Conservation (phyloP, 2,329 filamentous ascomycete species). For the Thermoascus crustaceus region DNA sequence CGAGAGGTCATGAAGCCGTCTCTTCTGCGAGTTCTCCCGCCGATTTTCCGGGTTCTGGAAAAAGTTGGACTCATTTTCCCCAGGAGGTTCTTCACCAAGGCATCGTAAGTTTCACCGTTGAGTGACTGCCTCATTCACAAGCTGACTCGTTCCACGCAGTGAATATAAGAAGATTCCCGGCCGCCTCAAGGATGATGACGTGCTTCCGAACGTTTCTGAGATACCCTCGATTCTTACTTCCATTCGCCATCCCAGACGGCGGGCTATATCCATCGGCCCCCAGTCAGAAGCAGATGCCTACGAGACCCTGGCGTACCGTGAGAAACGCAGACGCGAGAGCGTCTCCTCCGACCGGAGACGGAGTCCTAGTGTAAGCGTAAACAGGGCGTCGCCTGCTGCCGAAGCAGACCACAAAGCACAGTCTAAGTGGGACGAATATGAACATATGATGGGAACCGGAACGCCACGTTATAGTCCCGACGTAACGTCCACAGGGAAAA, state of each 20-base stretch:
- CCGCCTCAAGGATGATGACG: slow-evolving; percentile 69
- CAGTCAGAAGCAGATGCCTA: slow-evolving; percentile 96
- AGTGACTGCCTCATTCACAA: slow-evolving; percentile 2
- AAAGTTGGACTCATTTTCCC: slow-evolving; percentile 71
- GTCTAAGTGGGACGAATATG: slow-evolving; percentile 54
- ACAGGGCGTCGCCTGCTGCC: slow-evolving; percentile 16
- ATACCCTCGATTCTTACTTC: slow-evolving; percentile 73
- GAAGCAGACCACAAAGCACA: slow-evolving; percentile 23
- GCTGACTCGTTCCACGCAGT: slow-evolving; percentile 39
- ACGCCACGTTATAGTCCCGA: slow-evolving; percentile 33
- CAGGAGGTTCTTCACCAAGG: slow-evolving; percentile 81
- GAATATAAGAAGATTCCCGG: slow-evolving; percentile 72
- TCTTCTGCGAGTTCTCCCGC: slow-evolving; percentile 68
- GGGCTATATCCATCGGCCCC: slow-evolving; percentile 82
- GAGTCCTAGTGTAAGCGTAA: slow-evolving; percentile 9
- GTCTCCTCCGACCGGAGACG: slow-evolving; percentile 31
- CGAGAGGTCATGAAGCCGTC: slow-evolving; percentile 80
- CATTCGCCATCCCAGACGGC: slow-evolving; percentile 67
- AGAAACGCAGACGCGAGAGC: slow-evolving; percentile 58
- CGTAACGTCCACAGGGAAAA: slow-evolving; percentile 14
- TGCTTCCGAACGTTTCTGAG: slow-evolving; percentile 82
- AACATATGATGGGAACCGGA: slow-evolving; percentile 66
- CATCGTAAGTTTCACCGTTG: slow-evolving; percentile 48
- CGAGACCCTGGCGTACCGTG: slow-evolving; percentile 85
- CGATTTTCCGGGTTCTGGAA: slow-evolving; percentile 80